Base-by-base conservation (phyloP, 805 yeast genomes). In the Naumovozyma baii region DNA sequence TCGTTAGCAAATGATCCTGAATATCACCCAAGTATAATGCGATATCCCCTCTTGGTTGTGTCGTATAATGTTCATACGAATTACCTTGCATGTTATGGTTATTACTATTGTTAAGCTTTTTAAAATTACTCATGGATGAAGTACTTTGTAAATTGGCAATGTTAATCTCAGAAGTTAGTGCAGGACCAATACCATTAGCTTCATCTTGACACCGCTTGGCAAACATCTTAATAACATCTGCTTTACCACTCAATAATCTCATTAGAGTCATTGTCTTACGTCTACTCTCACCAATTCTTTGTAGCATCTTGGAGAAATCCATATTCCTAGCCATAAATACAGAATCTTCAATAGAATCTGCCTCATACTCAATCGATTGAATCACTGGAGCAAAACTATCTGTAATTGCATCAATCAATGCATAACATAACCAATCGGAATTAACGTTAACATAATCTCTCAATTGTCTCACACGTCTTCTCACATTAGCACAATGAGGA, bases 181-280 rank as follows among this genome's bases (percentile, higher is more conserved):
- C 67, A 5, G 68, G 67, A 2, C 69, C 67, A 40, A 64, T 62
- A 5, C 69, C 68, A 40, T 62, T 64, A 3, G 56, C 60, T 36
- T 67, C 71, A 63, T 87, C 96, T 53, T 82, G 88, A 62, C 96
- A 87, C 52, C 97, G 73, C 60, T 90, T 90, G 30, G 95, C 92
- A 67, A 90, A 86, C 94, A 87, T 88, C 51, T 83, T 83, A 54
- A 90, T 84, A 39, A 90, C 97, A 60, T 90, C 97, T 0, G 96
- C 96, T 59, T 90, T 90, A 47, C 95, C 95, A 31, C 90, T 78
- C 37, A 90, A 69, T 46, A 90, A 67, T 53, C 97, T 73, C 83
- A 88, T 79, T 54, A 90, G 63, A 1, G 94, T 81, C 96, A 90
- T 90, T 26, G 88, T 94, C 55, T 82, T 83, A 47, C 90, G 73